Evolutionary conservation across 768 basidiomycete species (phyloP).

Genomic region (Russula lepida): DNA sequence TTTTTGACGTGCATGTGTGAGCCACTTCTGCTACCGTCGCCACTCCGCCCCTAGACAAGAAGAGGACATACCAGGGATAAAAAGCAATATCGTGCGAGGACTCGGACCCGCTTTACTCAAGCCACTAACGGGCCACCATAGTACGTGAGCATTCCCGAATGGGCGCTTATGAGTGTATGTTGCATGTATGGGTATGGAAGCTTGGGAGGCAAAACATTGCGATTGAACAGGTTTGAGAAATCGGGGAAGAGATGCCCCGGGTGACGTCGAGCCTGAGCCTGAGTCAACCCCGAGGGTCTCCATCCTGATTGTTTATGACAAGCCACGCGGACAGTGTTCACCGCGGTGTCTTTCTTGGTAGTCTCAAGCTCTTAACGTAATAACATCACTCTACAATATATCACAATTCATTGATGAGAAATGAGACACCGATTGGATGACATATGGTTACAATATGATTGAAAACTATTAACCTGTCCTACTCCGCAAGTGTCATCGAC

Average conservation of each 20-base stretch:
- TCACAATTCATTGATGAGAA: not conserved
- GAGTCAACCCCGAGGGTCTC: not conserved
- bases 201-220: not conserved
- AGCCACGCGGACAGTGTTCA: not conserved
- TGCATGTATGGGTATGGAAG: conserved; percentile 10
- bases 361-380: no score
- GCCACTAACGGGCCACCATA: conserved; percentile 59
- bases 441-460: conserved; percentile 4
- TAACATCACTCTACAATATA: not conserved
- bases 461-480: conserved; percentile 4
- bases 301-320: not conserved
- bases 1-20: no score
- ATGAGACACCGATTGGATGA: not conserved
- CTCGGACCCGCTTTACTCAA: no score
- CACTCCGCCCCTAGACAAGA: no score
- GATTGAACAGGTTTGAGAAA: conserved; percentile 18
- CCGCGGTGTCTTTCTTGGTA: no score
- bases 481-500: not conserved
- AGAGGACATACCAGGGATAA: conserved; percentile 14
- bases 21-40: not conserved
- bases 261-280: not conserved
- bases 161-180: conserved; percentile 34
- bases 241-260: conserved; percentile 3
- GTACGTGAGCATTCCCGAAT: conserved; percentile 37
- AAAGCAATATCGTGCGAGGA: conserved; percentile 12